Conservation (phyloP, 106 monocot species). For the Platanthera zijinensis region DNA sequence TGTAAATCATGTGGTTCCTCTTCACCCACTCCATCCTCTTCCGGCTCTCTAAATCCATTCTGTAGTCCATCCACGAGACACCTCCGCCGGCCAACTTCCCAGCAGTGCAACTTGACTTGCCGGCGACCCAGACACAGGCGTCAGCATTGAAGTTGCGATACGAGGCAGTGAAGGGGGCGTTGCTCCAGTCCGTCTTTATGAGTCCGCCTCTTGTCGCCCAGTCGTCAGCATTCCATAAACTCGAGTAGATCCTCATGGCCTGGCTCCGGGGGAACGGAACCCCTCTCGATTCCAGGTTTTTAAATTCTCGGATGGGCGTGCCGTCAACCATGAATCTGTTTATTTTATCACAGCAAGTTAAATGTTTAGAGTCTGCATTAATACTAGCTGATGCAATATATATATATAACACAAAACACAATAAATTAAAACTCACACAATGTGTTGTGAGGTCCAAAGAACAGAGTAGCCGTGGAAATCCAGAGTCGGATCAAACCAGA, state of each 20-base stretch:
- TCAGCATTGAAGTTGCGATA: slow-evolving; percentile 11
- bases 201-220: slow-evolving; percentile 8
- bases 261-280: slow-evolving; percentile 3
- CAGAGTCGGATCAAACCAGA: slow-evolving; percentile 34
- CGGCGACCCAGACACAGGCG: slow-evolving; percentile 4
- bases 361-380: too few species aligned
- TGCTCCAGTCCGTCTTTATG: slow-evolving; percentile 14
- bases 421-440: slow-evolving; percentile 14
- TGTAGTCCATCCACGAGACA: background rate
- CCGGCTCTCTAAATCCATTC: background rate
- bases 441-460: background rate
- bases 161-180: slow-evolving; percentile 23
- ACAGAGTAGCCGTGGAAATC: too few species aligned
- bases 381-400: too few species aligned
- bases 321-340: slow-evolving; percentile 16
- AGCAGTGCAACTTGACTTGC: background rate
- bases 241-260: slow-evolving; percentile 14
- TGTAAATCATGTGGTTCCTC: slow-evolving; percentile 15
- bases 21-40: slow-evolving; percentile 6
- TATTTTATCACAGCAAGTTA: background rate
- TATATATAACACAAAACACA: too few species aligned
- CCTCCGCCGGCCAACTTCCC: too few species aligned
- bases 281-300: background rate
- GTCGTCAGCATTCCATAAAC: slow-evolving; percentile 8
- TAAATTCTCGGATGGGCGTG: slow-evolving; percentile 7